A percentile compares a stretch with the other conserved stretches of the same genome.
Evolutionary conservation across 2,329 filamentous ascomycete species (phyloP).

Genomic region (Cordyceps fumosorosea): DNA sequence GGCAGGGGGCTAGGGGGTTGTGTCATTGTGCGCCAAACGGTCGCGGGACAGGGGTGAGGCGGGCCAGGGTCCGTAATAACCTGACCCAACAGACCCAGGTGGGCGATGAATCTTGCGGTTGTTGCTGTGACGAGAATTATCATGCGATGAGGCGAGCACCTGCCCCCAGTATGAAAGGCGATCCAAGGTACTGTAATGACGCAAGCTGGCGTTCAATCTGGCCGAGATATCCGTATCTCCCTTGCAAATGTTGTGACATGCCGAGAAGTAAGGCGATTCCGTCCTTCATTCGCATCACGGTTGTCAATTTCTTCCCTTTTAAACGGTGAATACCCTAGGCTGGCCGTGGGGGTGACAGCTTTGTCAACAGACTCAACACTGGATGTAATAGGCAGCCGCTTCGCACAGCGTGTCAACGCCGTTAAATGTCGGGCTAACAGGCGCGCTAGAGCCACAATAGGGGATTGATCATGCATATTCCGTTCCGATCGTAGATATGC

Average conservation of each 20-base stretch:
- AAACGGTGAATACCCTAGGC: neutral
- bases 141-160: no score
- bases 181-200: no score
- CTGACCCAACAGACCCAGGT: neutral
- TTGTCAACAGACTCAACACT: neutral
- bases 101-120: no score
- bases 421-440: neutral
- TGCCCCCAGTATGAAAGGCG: no score
- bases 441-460: neutral
- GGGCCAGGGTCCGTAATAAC: neutral
- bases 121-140: no score
- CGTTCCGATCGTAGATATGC: neutral
- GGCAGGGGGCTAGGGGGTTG: neutral
- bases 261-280: neutral
- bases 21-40: constrained; percentile 2
- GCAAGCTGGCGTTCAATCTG: no score
- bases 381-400: neutral
- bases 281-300: neutral
- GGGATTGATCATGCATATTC: neutral
- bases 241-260: neutral
- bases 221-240: no score
- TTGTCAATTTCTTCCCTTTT: no score
- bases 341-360: neutral
- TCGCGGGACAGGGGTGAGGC: neutral
- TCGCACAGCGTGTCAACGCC: neutral